Conservation (phyloP, 495 filamentous ascomycete genomes). For the Tuber magnatum region DNA sequence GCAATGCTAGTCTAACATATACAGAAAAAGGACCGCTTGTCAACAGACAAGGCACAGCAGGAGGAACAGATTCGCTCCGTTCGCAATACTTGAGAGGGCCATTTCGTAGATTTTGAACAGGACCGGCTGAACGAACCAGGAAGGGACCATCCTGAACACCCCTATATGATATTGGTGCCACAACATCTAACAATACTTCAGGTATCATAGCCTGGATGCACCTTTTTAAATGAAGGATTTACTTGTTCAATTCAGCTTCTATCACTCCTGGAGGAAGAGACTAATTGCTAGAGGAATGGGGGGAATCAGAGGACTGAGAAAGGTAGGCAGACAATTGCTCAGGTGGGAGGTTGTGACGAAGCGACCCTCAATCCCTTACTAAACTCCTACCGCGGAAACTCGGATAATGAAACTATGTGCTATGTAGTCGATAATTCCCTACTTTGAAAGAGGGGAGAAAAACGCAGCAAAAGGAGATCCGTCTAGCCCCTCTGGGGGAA, state of each 20-base stretch:
- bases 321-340: neutral
- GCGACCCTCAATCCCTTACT: too few species aligned
- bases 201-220: neutral
- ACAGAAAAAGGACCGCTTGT: too few species aligned
- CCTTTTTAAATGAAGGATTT: slow-evolving; percentile 2
- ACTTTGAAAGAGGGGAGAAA: neutral
- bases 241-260: neutral
- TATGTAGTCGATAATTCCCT: neutral
- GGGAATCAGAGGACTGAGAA: neutral
- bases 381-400: neutral
- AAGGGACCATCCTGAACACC: too few species aligned
- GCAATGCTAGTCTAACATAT: too few species aligned
- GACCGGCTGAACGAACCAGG: too few species aligned
- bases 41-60: too few species aligned
- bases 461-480: neutral
- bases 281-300: neutral
- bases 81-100: too few species aligned
- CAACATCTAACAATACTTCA: neutral
- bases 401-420: too few species aligned
- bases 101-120: too few species aligned
- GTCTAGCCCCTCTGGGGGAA: neutral
- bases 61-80: too few species aligned
- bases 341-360: neutral
- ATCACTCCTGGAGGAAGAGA: neutral
- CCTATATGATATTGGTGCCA: neutral